phyloP scores from a whole-genome alignment of 1,284 basidiomycete species.

The Sporisorium graminicola region DNA sequence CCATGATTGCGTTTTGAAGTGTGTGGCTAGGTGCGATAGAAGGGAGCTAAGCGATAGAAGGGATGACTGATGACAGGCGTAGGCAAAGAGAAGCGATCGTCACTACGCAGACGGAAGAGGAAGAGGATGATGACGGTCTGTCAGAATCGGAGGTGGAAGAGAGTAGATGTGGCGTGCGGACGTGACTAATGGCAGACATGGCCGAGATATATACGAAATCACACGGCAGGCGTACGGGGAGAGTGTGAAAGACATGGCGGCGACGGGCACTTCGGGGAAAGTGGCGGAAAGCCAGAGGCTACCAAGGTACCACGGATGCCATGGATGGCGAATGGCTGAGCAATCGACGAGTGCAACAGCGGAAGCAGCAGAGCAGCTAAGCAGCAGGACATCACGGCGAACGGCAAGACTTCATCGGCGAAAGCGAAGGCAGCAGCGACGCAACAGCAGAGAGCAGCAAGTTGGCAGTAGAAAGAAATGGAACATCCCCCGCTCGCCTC shows the following conservation, averaged over 20 bases:
- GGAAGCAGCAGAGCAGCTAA: neutral
- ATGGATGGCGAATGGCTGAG: neutral
- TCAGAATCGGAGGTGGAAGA: too few relatives aligned
- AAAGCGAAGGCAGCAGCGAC: neutral
- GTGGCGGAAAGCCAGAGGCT: constrained; percentile 8
- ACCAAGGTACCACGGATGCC: neutral
- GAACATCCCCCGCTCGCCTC: neutral
- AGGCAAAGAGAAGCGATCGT: neutral
- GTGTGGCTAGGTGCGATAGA: neutral
- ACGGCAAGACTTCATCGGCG: too few relatives aligned
- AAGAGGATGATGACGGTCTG: too few relatives aligned
- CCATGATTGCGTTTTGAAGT: constrained; percentile 14
- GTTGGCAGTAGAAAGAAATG: too few relatives aligned
- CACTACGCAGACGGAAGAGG: constrained; percentile 8
- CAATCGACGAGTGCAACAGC: neutral
- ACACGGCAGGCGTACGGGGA: too few relatives aligned
- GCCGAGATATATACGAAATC: too few relatives aligned
- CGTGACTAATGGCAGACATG: too few relatives aligned
- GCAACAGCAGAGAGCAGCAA: too few relatives aligned
- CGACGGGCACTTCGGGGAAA: constrained; percentile 13
- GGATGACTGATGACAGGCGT: constrained; percentile 11
- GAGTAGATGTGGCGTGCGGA: too few relatives aligned
- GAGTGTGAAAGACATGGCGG: too few relatives aligned
- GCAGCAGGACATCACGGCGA: too few relatives aligned
- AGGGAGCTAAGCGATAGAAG: neutral